Conservation (phyloP, 2,329 filamentous ascomycete genomes). For the Epichloe hybrida region DNA sequence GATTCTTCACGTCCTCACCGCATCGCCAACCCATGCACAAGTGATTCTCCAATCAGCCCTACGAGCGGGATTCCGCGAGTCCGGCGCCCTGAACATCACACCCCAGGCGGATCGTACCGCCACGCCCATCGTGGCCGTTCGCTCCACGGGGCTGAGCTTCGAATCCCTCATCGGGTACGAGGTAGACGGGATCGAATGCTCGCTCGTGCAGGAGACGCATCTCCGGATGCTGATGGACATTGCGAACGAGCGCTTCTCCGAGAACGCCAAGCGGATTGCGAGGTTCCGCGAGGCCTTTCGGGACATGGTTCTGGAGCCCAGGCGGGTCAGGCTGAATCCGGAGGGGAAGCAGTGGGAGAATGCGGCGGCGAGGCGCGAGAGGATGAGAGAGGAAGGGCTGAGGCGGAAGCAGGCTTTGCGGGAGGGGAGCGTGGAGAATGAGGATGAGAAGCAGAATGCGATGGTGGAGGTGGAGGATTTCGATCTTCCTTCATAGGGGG, state of each 20-base stretch:
- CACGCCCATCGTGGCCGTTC: constrained; percentile 68
- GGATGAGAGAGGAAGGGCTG: constrained; percentile 46
- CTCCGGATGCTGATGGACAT: constrained; percentile 53
- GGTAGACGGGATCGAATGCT: constrained; percentile 22
- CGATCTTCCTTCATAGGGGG: background rate
- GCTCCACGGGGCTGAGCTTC: constrained; percentile 69
- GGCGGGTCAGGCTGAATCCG: constrained; percentile 14
- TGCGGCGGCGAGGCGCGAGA: constrained; percentile 33
- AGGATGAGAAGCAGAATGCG: constrained; percentile 5
- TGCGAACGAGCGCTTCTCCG: constrained; percentile 59
- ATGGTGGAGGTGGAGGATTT: background rate
- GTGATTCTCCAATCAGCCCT: constrained; percentile 61
- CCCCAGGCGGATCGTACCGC: constrained; percentile 20
- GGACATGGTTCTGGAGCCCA: constrained; percentile 14
- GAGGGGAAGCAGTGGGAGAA: constrained; percentile 41
- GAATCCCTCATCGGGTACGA: constrained; percentile 63
- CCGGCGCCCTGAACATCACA: constrained; percentile 60
- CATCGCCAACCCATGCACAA: constrained; percentile 63
- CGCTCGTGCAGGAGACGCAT: constrained; percentile 52
- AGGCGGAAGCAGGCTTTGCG: constrained; percentile 32
- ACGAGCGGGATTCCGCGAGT: constrained; percentile 78
- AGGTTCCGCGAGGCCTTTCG: constrained; percentile 45
- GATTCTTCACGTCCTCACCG: constrained; percentile 80
- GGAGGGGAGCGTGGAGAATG: constrained; percentile 4
- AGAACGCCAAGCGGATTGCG: constrained; percentile 54